phyloP scores from a whole-genome alignment of 1,139 yeast genomes.

The Geotrichum fermentans region DNA sequence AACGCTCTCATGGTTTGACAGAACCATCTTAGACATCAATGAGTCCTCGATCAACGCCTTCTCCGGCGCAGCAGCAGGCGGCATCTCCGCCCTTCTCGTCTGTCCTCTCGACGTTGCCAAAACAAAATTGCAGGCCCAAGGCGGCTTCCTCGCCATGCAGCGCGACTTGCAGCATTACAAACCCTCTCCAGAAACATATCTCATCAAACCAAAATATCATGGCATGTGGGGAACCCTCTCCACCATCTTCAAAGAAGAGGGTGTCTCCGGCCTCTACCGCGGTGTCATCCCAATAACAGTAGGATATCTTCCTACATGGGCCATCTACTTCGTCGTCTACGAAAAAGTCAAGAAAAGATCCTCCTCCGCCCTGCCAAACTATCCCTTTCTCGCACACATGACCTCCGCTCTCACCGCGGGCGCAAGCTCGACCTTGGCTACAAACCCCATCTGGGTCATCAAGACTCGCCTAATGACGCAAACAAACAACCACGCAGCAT shows the following conservation, averaged over 20 bases:
- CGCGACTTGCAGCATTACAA: background rate
- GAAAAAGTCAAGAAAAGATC: constrained; percentile 58
- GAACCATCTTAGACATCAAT: constrained; percentile 20
- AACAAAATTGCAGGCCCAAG: constrained; percentile 93
- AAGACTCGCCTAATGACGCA: constrained; percentile 93
- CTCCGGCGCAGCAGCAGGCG: constrained; percentile 89
- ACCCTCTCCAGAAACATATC: constrained; percentile 4
- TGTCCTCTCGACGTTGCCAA: constrained; percentile 94
- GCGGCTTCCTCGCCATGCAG: constrained; percentile 44
- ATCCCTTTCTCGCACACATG: constrained; percentile 59
- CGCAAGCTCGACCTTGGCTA: constrained; percentile 73
- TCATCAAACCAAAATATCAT: constrained; percentile 39
- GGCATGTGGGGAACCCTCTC: constrained; percentile 60
- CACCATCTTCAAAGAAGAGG: constrained; percentile 69
- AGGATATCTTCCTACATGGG: constrained; percentile 98
- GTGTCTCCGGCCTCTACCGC: constrained; percentile 74
- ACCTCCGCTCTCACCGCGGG: constrained; percentile 88
- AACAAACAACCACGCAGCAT: constrained; percentile 41
- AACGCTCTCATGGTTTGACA: constrained; percentile 3
- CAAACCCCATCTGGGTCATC: constrained; percentile 97
- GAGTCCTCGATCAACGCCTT: constrained; percentile 52
- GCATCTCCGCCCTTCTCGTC: constrained; percentile 81
- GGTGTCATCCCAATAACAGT: constrained; percentile 87
- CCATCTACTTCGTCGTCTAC: constrained; percentile 86
- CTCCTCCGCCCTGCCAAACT: constrained; percentile 19